These are phyloP conservation scores for Hypsizygus ulmarius DNA, from an alignment of 1,284 basidiomycete genomes.

Conservation along the genomic window DNA sequence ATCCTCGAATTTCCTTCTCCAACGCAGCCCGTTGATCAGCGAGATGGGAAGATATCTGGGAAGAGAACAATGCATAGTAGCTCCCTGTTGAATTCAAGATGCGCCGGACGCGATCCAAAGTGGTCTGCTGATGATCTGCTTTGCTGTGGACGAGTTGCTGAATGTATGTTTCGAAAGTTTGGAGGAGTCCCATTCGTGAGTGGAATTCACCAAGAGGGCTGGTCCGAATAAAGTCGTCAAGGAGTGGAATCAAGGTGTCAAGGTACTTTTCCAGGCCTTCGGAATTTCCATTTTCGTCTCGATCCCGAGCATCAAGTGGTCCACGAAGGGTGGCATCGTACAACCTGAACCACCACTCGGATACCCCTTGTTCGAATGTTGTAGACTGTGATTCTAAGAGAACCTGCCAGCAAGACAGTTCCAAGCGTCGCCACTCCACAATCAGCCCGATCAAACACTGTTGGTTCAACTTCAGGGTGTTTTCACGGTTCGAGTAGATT, in stretches of 20 bases:
- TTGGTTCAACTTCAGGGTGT: conserved; percentile 73
- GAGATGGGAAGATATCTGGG: conserved; percentile 52
- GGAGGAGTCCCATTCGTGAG: conserved; percentile 68
- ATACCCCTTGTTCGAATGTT: conserved; percentile 60
- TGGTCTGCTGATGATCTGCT: conserved; percentile 24
- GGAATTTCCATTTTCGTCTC: conserved; percentile 27
- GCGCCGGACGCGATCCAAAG: conserved; percentile 49
- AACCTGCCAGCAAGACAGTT: conserved; percentile 85
- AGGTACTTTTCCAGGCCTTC: conserved; percentile 54
- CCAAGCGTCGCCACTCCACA: conserved; percentile 88
- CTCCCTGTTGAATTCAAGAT: conserved; percentile 67
- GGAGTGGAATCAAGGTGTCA: conserved; percentile 68
- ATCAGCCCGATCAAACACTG: conserved; percentile 72
- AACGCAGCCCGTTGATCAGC: conserved; percentile 58
- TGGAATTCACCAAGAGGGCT: conserved; percentile 84
- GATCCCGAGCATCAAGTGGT: conserved; percentile 47
- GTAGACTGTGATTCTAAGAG: conserved; percentile 74
- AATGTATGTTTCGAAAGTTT: conserved; percentile 63
- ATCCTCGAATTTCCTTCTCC: conserved; percentile 82
- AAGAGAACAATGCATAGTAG: conserved; percentile 68
- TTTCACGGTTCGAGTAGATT: conserved; percentile 86
- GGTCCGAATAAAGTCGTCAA: conserved; percentile 80
- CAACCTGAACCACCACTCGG: conserved; percentile 90
- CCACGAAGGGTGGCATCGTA: conserved; percentile 81
- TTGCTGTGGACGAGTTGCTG: conserved; percentile 30